Percentiles rank a stretch among this genome's conserved stretches.
phyloP scores from a whole-genome alignment of 306 rosid species.

The Quercus bicolor region DNA sequence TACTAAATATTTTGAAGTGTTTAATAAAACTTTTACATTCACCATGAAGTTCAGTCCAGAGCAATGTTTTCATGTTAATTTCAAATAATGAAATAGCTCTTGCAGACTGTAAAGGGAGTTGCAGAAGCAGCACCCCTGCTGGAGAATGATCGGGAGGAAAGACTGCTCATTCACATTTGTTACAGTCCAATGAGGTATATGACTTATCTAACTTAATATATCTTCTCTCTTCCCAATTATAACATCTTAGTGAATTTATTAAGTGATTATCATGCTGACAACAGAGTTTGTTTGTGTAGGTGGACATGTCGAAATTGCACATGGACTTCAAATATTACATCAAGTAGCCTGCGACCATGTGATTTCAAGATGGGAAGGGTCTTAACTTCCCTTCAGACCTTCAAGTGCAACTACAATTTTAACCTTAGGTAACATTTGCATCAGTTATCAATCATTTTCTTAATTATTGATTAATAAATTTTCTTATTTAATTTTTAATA shows the following conservation, averaged over 20 bases:
- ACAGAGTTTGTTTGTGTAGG: constrained; percentile 36
- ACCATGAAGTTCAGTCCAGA: not conserved
- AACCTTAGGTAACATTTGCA: constrained; percentile 59
- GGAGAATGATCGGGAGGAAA: constrained; percentile 54
- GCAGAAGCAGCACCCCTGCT: constrained; percentile 68
- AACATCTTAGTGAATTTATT: not conserved
- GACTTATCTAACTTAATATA: not conserved
- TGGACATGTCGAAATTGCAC: constrained; percentile 86
- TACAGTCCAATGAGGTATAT: constrained; percentile 81
- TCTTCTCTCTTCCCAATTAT: not conserved
- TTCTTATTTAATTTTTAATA: not conserved
- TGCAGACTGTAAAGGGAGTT: constrained; percentile 72
- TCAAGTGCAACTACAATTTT: constrained; percentile 72
- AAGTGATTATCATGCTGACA: constrained; percentile 16
- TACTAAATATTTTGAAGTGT: no score
- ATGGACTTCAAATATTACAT: constrained; percentile 64
- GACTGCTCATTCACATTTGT: constrained; percentile 77
- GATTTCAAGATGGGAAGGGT: constrained; percentile 93
- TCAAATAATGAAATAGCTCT: not conserved
- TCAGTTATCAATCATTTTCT: not conserved
- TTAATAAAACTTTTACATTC: no score
- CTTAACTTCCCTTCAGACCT: constrained; percentile 61
- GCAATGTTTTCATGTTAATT: not conserved
- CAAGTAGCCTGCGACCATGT: constrained; percentile 79
- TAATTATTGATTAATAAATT: not conserved